Conservation (phyloP, 2,329 filamentous ascomycete species). For the Fusarium domesticum region DNA sequence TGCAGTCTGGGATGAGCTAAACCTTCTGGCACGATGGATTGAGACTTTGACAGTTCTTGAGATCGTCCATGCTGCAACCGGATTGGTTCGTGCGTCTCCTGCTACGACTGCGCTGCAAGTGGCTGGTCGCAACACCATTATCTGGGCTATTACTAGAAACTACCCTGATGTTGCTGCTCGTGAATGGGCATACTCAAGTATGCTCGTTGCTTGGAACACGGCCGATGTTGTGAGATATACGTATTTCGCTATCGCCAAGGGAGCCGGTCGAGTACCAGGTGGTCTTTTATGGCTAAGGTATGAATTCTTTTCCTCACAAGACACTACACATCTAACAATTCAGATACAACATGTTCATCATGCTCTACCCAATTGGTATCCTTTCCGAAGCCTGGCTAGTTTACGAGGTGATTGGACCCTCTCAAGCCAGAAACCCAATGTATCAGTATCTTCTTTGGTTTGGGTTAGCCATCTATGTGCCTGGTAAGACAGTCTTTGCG, state of each 20-base stretch:
- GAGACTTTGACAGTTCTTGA: constrained; percentile 17
- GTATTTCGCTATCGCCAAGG: constrained; percentile 20
- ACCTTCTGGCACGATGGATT: constrained; percentile 15
- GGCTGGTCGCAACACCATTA: constrained; percentile 21
- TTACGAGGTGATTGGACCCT: constrained; percentile 19
- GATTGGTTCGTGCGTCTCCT: constrained; percentile 18
- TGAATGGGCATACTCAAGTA: constrained; percentile 16
- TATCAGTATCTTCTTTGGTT: constrained; percentile 24
- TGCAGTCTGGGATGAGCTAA: constrained; percentile 18
- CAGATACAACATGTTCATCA: constrained; percentile 22
- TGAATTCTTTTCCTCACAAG: not conserved
- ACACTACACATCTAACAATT: not conserved
- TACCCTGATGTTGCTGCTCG: constrained; percentile 14
- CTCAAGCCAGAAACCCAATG: constrained; percentile 6
- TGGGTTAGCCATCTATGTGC: constrained; percentile 11
- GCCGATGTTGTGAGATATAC: constrained; percentile 19
- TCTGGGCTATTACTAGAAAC: constrained; percentile 25
- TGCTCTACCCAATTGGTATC: constrained; percentile 19
- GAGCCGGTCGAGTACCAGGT: constrained; percentile 5
- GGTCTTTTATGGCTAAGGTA: constrained; percentile 21
- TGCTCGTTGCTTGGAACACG: constrained; percentile 22
- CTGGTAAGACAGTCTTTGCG: constrained; percentile 3
- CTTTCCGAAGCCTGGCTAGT: constrained; percentile 19
- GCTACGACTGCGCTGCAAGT: constrained; percentile 20
- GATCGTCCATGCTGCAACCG: constrained; percentile 10